Conservation (phyloP, 148 eudicot species). For the Gaultheria prostrata region DNA sequence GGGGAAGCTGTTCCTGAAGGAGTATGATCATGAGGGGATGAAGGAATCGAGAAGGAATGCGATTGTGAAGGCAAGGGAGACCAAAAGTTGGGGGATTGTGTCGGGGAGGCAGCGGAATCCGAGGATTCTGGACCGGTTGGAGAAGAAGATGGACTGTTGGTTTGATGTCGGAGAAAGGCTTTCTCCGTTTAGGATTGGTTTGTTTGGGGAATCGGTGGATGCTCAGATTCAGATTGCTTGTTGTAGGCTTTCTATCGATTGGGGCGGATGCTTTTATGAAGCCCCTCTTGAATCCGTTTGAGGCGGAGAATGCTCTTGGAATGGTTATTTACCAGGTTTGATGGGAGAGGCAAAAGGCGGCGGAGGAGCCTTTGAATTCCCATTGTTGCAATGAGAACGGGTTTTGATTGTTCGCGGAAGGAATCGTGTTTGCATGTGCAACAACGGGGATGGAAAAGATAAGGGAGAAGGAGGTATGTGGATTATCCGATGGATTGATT, state of each 20-base stretch:
- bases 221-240: constrained; percentile 96
- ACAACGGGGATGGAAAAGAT: constrained; percentile 26
- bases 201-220: constrained; percentile 81
- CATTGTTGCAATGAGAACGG: constrained; percentile 9
- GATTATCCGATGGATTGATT: constrained; percentile 96
- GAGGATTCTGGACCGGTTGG: constrained; percentile 68
- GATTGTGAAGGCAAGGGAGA: constrained; percentile 60
- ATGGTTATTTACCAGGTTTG: constrained; percentile 81
- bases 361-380: constrained; percentile 1
- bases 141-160: constrained; percentile 67
- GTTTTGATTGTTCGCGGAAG: constrained; percentile 26
- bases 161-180: constrained; percentile 88
- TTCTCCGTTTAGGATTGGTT: constrained; percentile 65
- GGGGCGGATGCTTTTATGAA: constrained; percentile 93
- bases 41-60: constrained; percentile 67
- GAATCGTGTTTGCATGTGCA: constrained; percentile 48
- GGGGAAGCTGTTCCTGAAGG: constrained; percentile 78
- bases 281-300: constrained; percentile 79
- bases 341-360: constrained; percentile 68
- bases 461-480: constrained; percentile 27
- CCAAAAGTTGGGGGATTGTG: constrained; percentile 77
- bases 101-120: constrained; percentile 93
- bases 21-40: constrained; percentile 92
- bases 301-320: constrained; percentile 94
- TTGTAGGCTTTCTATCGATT: constrained; percentile 84